A percentile compares a stretch with the other conserved stretches of the same genome.
Evolutionary conservation across 441 rosid genomes (phyloP).

Genomic region (Melastoma candidum): DNA sequence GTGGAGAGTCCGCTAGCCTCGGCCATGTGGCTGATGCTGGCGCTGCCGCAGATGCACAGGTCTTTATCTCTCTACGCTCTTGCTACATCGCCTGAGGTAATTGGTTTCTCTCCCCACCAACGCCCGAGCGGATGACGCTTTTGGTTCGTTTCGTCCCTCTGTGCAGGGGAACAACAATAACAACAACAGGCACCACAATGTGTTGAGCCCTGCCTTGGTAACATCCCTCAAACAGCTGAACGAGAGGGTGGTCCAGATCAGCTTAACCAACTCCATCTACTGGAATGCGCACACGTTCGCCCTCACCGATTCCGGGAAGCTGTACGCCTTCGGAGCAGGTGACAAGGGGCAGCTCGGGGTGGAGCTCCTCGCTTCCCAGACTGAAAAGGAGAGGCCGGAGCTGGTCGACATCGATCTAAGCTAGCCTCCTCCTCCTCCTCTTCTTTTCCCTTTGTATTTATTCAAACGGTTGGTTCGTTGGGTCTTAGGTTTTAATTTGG

Average conservation of each 20-base stretch:
- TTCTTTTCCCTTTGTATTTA: no score
- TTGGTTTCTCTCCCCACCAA: no score
- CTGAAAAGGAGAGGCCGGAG: slow-evolving; percentile 67
- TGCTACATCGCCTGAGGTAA: no score
- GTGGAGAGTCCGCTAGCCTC: slow-evolving; percentile 87
- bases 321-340: slow-evolving; percentile 82
- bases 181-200: slow-evolving; percentile 51
- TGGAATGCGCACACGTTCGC: slow-evolving; percentile 96
- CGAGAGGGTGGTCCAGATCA: slow-evolving; percentile 72
- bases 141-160: neutral
- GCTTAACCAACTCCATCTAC: slow-evolving; percentile 72
- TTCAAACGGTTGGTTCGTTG: no score
- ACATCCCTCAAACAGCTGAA: slow-evolving; percentile 63
- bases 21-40: slow-evolving; percentile 46
- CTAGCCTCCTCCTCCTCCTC: slow-evolving; percentile 19
- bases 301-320: slow-evolving; percentile 77
- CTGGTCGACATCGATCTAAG: slow-evolving; percentile 53
- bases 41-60: slow-evolving; percentile 49
- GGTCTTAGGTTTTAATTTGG: no score
- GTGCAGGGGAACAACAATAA: slow-evolving; percentile 46
- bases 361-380: slow-evolving; percentile 50
- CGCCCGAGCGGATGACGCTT: neutral
- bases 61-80: slow-evolving; percentile 9
- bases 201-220: slow-evolving; percentile 68
- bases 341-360: slow-evolving; percentile 96